Percentiles rank a stretch among this genome's conserved stretches.
These are phyloP conservation scores for Colletotrichum sp. DNA, from an alignment of 2,329 filamentous ascomycete species.

Conservation along the genomic window DNA sequence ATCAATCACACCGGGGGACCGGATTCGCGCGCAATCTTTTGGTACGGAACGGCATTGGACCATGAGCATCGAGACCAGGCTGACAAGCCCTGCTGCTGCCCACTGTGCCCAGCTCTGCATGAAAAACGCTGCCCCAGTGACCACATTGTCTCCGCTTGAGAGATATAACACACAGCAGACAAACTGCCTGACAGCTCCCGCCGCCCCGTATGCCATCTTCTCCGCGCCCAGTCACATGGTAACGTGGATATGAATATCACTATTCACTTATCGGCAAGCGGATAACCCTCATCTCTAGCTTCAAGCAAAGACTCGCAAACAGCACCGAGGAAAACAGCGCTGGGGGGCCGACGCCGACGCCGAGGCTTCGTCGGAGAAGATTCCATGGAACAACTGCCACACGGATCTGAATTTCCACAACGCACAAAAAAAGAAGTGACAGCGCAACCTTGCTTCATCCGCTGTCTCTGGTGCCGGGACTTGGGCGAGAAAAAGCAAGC, in stretches of 20 bases:
- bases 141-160: background rate
- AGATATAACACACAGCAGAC: background rate
- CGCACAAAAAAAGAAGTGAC: background rate
- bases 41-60: background rate
- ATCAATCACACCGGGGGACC: background rate
- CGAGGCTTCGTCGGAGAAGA: background rate
- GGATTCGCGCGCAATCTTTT: background rate
- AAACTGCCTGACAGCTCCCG: background rate
- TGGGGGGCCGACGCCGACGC: background rate
- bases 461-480: background rate
- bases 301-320: background rate
- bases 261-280: background rate
- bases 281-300: background rate
- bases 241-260: background rate
- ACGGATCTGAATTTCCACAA: background rate
- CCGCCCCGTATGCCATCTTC: background rate
- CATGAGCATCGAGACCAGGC: background rate
- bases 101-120: background rate
- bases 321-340: background rate
- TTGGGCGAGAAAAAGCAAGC: background rate
- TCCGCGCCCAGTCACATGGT: slow-evolving; percentile 2
- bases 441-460: background rate
- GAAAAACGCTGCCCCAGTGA: background rate
- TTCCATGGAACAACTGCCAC: background rate
- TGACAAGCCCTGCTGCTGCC: background rate